Evolutionary conservation across 2,329 filamentous ascomycete genomes (phyloP).

Genomic region (Colletotrichum salicis): DNA sequence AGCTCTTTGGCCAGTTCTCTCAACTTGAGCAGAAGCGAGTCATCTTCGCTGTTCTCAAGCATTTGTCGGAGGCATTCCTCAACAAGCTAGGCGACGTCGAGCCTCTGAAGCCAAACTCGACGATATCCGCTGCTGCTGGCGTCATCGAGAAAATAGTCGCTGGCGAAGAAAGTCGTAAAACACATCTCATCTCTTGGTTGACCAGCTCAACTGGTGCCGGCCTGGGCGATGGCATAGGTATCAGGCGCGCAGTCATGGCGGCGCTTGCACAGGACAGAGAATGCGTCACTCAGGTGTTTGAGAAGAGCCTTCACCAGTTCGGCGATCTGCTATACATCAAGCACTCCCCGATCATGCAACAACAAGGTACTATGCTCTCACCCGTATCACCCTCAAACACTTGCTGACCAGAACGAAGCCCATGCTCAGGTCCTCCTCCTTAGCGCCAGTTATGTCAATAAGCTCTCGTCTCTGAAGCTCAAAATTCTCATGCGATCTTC

Average conservation of each 20-base stretch:
- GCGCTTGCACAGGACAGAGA: slow-evolving; percentile 64
- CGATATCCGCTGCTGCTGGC: slow-evolving; percentile 68
- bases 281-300: slow-evolving; percentile 66
- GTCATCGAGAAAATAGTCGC: slow-evolving; percentile 63
- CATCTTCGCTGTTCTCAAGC: slow-evolving; percentile 51
- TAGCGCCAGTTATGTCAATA: slow-evolving; percentile 78
- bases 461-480: slow-evolving; percentile 73
- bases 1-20: slow-evolving; percentile 49
- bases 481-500: slow-evolving; percentile 76
- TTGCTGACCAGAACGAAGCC: slow-evolving; percentile 59
- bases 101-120: slow-evolving; percentile 36
- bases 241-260: slow-evolving; percentile 74
- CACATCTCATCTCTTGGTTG: slow-evolving; percentile 72
- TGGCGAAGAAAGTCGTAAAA: slow-evolving; percentile 59
- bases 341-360: slow-evolving; percentile 84
- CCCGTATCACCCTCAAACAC: neutral
- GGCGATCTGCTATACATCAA: slow-evolving; percentile 88
- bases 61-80: slow-evolving; percentile 59
- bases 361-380: slow-evolving; percentile 76
- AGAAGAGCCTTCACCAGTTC: slow-evolving; percentile 78
- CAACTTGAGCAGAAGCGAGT: slow-evolving; percentile 57
- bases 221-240: slow-evolving; percentile 69
- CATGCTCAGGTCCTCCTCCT: slow-evolving; percentile 84
- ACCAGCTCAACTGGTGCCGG: slow-evolving; percentile 72
- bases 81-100: slow-evolving; percentile 46